phyloP scores from a whole-genome alignment of 202 grass and related monocot genomes.

The Musa balbisiana region DNA sequence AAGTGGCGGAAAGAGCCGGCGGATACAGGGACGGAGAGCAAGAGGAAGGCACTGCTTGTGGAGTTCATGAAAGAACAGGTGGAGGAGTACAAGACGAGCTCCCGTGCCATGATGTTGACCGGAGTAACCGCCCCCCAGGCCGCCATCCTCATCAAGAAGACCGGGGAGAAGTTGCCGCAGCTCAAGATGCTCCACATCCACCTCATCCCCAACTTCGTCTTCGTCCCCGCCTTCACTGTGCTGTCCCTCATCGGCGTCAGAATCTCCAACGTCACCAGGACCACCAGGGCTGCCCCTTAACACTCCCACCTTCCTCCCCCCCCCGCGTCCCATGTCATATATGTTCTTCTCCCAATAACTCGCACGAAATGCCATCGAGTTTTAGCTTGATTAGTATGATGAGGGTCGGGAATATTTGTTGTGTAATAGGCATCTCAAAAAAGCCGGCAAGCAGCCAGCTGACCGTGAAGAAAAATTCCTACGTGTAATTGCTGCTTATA shows the following conservation, averaged over 20 bases:
- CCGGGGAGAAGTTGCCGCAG: constrained; percentile 29
- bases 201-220: constrained; percentile 46
- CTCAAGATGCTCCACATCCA: constrained; percentile 60
- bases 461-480: no score
- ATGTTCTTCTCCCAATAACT: no score
- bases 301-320: no score
- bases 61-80: background rate
- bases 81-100: background rate
- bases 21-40: rapidly evolving
- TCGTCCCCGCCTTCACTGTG: constrained; percentile 52
- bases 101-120: constrained; percentile 29
- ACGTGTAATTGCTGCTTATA: no score
- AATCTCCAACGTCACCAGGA: constrained; percentile 26
- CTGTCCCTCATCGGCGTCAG: constrained; percentile 28
- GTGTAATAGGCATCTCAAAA: no score
- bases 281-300: background rate
- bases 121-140: constrained; percentile 29
- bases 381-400: no score
- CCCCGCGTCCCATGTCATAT: no score
- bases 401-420: no score
- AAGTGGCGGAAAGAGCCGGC: background rate
- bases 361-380: no score
- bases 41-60: background rate
- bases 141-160: constrained; percentile 37
- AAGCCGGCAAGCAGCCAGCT: no score